Percentiles rank a stretch among this genome's conserved stretches.
phyloP scores from a whole-genome alignment of 208 protist species.

The Angomonas desouzai region DNA sequence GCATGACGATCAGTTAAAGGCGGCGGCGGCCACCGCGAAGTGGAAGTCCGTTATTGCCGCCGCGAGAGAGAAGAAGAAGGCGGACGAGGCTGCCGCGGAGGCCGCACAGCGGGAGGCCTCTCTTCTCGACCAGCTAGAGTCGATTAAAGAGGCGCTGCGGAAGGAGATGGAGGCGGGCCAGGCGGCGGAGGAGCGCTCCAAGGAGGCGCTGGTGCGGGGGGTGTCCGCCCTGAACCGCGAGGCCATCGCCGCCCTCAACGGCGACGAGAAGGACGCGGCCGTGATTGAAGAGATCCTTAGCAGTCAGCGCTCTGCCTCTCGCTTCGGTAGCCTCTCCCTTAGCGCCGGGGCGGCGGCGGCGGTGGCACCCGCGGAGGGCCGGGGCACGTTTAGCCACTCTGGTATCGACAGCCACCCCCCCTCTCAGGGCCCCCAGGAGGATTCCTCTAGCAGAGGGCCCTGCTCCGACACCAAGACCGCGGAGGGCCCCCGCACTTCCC shows the following conservation, averaged over 20 bases:
- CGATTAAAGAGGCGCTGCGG: conserved; percentile 19
- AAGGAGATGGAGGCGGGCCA: conserved; percentile 34
- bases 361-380: conserved; percentile 1
- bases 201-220: conserved; percentile 79
- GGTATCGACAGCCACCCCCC: too few species aligned
- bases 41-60: conserved; percentile 58
- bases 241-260: conserved; percentile 79
- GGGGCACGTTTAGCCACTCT: neutral
- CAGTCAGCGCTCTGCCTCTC: conserved; percentile 7
- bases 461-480: neutral
- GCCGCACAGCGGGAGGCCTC: conserved; percentile 36
- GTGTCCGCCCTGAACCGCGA: conserved; percentile 89
- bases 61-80: conserved; percentile 20
- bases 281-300: conserved; percentile 54
- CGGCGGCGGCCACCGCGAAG: conserved; percentile 33
- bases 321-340: neutral
- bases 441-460: too few species aligned
- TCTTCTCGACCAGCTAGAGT: conserved; percentile 39
- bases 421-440: too few species aligned
- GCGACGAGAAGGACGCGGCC: conserved; percentile 27
- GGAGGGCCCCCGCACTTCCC: neutral
- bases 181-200: conserved; percentile 60
- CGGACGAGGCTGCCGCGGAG: conserved; percentile 20
- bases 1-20: conserved; percentile 10
- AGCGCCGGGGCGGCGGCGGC: neutral